Base-by-base conservation (phyloP, 2,329 filamentous ascomycete species). In the Phaeosphaeria sp. region DNA sequence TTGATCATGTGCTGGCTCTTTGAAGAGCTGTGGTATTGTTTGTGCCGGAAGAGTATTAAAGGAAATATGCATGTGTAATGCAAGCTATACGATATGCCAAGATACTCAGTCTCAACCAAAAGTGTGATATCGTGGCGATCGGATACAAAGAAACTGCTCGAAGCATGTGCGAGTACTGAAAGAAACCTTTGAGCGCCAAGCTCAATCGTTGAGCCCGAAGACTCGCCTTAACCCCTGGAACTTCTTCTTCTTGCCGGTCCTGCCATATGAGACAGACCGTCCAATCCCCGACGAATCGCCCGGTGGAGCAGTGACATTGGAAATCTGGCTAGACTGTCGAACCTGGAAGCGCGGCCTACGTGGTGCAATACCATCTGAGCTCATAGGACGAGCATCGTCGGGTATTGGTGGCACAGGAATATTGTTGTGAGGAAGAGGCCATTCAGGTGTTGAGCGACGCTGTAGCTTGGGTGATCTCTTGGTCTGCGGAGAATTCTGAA, bases 201-300 rank as follows among this genome's bases (percentile, higher is more conserved):
- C 17, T 78, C 74, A 87, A 67, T 85, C 83, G 69, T 85, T 77
- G 50, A 87, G 73, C 49, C 82, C 80, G 76, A 92, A 90, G 74
- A 89, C 89, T 73, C 82, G 85, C 72, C 89, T 85, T 71, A 92
- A 75, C 54, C 81, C 78, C 43, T 83, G 83, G 75, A 92, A 91
- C 76, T 89, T 90, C 83, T 91, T 91, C 78, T 84, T 85, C 74
- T 80, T 82, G 18, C 68, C 68, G 6, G 73, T 76, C 51, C 74
- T 60, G 15, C 72, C 68, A 25, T 65, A 71, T n/a, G 66, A 66
- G 11, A 70, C 66, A 2, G 61, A 56, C 4, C 63, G 60, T 33
- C 64, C 66, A 20, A 63, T 59, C 27, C 64, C 66, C 22, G 64
- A 50, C 21, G 56, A 56, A 48, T 64, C 64, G 1, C 64, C 64